A percentile compares a stretch with the other conserved stretches of the same genome.
Evolutionary conservation across 306 rosid species (phyloP).

Genomic region (Cyamopsis tetragonoloba): DNA sequence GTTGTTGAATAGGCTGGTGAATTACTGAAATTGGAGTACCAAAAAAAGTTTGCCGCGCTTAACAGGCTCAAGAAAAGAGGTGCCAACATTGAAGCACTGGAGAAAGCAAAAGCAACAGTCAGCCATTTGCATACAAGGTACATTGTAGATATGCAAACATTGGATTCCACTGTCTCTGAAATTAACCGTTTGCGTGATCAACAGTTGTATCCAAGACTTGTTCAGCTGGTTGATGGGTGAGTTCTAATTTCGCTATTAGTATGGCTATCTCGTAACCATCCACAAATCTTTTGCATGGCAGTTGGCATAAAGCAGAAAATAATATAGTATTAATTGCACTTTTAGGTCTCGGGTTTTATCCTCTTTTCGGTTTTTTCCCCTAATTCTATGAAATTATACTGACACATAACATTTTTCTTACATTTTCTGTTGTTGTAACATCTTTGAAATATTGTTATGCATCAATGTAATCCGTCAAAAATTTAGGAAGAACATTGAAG

Average conservation of each 20-base stretch:
- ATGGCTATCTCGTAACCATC: background rate
- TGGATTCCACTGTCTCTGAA: constrained; percentile 97
- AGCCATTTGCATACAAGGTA: constrained; percentile 96
- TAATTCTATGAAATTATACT: too few species aligned
- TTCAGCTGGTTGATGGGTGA: constrained; percentile 85
- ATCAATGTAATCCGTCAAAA: too few species aligned
- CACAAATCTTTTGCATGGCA: background rate
- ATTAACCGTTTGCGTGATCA: constrained; percentile 82
- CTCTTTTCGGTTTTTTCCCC: too few species aligned
- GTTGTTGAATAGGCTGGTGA: constrained; percentile 98
- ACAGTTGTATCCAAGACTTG: constrained; percentile 79
- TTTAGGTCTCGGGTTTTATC: too few species aligned
- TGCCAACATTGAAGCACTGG: constrained; percentile 63
- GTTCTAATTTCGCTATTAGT: constrained; percentile 29
- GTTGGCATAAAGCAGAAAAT: too few species aligned
- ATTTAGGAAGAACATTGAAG: too few species aligned
- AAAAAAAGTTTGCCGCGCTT: constrained; percentile 68
- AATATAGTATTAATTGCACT: too few species aligned
- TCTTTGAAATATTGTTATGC: too few species aligned
- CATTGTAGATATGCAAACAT: constrained; percentile 96
- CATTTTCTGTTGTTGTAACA: too few species aligned
- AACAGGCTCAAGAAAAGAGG: constrained; percentile 71
- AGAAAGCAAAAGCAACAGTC: constrained; percentile 87
- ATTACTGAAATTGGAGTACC: constrained; percentile 84
- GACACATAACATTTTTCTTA: too few species aligned